Conservation (phyloP, 106 monocot species). For the Cymbidium sinense region DNA sequence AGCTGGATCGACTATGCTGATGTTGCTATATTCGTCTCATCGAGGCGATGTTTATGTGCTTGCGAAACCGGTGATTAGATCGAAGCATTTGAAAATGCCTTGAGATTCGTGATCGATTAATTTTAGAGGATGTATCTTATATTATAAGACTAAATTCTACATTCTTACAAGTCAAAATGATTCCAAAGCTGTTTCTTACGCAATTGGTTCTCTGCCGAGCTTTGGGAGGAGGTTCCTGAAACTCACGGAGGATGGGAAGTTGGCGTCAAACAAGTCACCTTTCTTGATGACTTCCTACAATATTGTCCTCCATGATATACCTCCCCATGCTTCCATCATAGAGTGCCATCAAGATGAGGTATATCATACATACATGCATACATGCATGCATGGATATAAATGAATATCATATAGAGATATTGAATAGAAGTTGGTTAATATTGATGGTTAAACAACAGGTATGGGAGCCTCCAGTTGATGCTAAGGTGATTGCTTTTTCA, state of each 20-base stretch:
- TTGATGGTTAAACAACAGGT: conserved; percentile 20
- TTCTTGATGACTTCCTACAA: conserved; percentile 16
- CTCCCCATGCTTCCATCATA: conserved; percentile 37
- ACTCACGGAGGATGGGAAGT: conserved; percentile 42
- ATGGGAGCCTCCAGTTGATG: conserved; percentile 54
- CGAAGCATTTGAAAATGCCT: too few species aligned
- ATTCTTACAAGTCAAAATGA: too few species aligned
- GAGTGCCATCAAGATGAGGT: conserved; percentile 87
- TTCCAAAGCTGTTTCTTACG: background rate
- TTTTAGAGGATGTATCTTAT: too few species aligned
- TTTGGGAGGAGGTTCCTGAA: conserved; percentile 44
- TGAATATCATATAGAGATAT: too few species aligned
- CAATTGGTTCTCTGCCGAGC: conserved; percentile 44
- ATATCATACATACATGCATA: background rate
- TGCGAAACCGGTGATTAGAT: too few species aligned
- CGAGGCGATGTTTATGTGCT: too few species aligned
- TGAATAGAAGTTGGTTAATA: too few species aligned
- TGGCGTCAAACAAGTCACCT: conserved; percentile 29
- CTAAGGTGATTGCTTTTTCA: conserved; percentile 62
- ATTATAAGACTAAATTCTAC: too few species aligned
- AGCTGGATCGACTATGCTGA: too few species aligned
- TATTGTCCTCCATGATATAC: conserved; percentile 14
- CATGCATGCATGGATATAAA: too few species aligned
- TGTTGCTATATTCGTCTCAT: too few species aligned
- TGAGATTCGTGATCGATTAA: too few species aligned